phyloP scores from a whole-genome alignment of 192 early-diverging fungal species.

The Coemansia sp. region DNA sequence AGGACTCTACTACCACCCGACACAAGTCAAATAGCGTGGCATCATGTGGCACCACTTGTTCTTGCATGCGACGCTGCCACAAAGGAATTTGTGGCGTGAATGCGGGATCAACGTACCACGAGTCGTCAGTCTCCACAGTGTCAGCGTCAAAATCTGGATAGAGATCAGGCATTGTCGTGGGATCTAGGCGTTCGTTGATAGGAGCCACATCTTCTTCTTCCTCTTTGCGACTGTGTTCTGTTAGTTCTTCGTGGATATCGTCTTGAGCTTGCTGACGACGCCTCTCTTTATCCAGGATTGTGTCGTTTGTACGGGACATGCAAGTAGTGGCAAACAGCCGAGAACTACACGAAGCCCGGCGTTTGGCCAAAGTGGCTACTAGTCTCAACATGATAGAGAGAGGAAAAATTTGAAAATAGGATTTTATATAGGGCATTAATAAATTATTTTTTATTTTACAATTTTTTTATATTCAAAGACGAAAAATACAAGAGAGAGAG shows the following conservation, averaged over 20 bases:
- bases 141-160: conserved; percentile 38
- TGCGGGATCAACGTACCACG: conserved; percentile 47
- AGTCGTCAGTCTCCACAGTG: conserved; percentile 30
- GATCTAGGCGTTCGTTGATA: conserved; percentile 46
- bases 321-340: not conserved
- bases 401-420: not conserved
- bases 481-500: not conserved
- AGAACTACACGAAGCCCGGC: not conserved
- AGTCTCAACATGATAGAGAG: not conserved
- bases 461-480: not conserved
- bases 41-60: conserved; percentile 7
- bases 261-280: conserved; percentile 46
- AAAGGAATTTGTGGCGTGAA: conserved; percentile 29
- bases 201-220: conserved; percentile 29
- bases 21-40: conserved; percentile 51
- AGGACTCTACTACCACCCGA: conserved; percentile 9
- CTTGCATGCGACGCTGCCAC: conserved; percentile 43
- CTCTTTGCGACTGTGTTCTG: conserved; percentile 23
- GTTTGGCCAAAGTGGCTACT: not conserved
- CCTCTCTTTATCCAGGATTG: conserved; percentile 25
- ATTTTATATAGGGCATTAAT: not conserved
- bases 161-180: conserved; percentile 35
- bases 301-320: not conserved
- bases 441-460: not conserved
- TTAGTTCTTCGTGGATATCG: conserved; percentile 35